Conservation (phyloP, 2,329 filamentous ascomycete species). For the Cryphonectria naterciae region DNA sequence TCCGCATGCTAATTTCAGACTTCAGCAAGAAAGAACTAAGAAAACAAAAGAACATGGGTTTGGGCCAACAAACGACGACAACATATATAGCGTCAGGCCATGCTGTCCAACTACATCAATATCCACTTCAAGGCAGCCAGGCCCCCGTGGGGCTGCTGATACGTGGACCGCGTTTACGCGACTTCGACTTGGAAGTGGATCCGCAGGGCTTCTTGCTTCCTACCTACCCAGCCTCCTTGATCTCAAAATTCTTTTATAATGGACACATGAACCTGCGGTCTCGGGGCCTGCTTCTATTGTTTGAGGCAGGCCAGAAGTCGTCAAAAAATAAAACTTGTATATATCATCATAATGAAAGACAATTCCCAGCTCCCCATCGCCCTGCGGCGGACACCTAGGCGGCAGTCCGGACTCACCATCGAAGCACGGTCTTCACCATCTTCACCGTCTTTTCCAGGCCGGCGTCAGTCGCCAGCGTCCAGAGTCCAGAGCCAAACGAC, state of each 20-base stretch:
- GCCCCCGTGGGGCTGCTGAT: slow-evolving; percentile 10
- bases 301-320: neutral
- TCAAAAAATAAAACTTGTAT: neutral
- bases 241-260: neutral
- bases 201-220: neutral
- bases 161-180: slow-evolving; percentile 23
- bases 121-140: slow-evolving; percentile 1
- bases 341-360: neutral
- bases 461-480: neutral
- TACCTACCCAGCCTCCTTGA: slow-evolving; percentile 1
- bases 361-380: slow-evolving; percentile 13
- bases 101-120: neutral
- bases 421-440: neutral
- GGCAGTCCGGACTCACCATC: neutral
- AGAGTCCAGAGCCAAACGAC: neutral
- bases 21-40: too few relatives aligned
- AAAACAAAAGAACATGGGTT: neutral
- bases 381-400: slow-evolving; percentile 22
- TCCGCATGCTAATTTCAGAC: neutral
- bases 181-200: slow-evolving; percentile 15
- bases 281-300: neutral
- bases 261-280: neutral
- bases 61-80: neutral
- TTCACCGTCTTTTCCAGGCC: neutral
- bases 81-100: neutral